Evolutionary conservation across 2,329 filamentous ascomycete genomes (phyloP), one percentile per base, ranked within the genome.

Genomic region (Graphiopsis chlorocephala): DNA sequence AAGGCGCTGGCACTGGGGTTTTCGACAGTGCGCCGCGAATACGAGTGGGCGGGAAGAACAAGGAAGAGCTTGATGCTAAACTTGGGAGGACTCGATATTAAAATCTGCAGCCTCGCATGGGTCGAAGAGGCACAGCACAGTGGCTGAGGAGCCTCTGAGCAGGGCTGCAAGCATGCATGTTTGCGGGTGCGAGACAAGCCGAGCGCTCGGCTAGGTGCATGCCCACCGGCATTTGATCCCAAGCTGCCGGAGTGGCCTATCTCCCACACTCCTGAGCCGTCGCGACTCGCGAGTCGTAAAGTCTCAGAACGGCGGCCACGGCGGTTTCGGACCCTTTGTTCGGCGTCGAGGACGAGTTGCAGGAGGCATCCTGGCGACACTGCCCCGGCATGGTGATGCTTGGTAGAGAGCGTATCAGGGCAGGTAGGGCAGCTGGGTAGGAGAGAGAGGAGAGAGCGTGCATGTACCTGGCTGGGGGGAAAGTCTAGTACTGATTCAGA

Each of bases 191-290:
- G 33, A 58, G 55, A 42, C 33, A 58, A 56, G 52, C 52, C 52
- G 52, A 56, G 55, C 52, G 20, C 33, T 58, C 55, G 55, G 55
- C 33, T 58, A 58, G 12, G 55, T 58, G 55, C 55, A 58, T 58
- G 29, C 33, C 31, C 52, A 33, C 31, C 52, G 52, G 52, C 52
- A 56, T 56, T 56, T 56, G 28, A 28, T 48, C 42, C 58, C 58
- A 50, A 61, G 29, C 47, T 52, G 26, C 47, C 42, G 58, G 58
- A 47, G 33, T 10, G 11, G 31, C 29, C 31, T 28, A 26, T 42
- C 47, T 52, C 15, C 55, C 50, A 45, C 38, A n/a, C 38, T 45
- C 48, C 48, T 35, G 52, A 56, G 52, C 15, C 23, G 50, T 58
- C 55, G 55, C 55, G 33, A 58, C 7, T 58, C 55, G 55, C 55